Conservation (phyloP, 257 asterid species). For the Petunia secreta region DNA sequence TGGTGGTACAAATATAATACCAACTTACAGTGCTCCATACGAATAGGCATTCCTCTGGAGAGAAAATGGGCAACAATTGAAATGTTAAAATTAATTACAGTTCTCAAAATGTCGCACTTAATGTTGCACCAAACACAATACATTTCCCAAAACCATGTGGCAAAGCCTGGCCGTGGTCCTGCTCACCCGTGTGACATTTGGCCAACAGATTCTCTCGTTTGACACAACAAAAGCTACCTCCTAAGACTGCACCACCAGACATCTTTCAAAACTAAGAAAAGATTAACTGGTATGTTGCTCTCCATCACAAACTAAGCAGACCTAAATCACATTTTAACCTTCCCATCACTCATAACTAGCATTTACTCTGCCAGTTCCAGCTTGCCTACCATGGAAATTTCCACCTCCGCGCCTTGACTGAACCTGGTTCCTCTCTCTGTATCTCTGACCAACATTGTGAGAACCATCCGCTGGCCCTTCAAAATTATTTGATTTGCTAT, state of each 20-base stretch:
- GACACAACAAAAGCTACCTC: constrained; percentile 30
- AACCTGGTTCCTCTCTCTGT: constrained; percentile 66
- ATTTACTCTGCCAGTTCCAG: constrained; percentile 44
- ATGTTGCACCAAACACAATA: constrained; percentile 23
- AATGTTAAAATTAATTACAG: constrained; percentile 25
- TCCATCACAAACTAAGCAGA: constrained; percentile 31
- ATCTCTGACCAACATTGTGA: constrained; percentile 45
- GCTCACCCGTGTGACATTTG: constrained; percentile 47
- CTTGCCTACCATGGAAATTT: constrained; percentile 53
- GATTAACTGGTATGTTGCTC: constrained; percentile 31
- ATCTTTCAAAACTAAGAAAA: constrained; percentile 43
- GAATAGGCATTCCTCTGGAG: constrained; percentile 16
- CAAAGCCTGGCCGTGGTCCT: constrained; percentile 30
- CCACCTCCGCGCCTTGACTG: constrained; percentile 66
- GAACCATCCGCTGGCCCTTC: constrained; percentile 55
- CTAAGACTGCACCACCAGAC: constrained; percentile 43
- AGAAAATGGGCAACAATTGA: constrained; percentile 17
- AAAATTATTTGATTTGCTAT: constrained; percentile 44
- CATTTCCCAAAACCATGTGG: constrained; percentile 14
- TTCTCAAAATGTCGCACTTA: constrained; percentile 10
- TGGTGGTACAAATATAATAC: constrained; percentile 3
- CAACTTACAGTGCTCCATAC: constrained; percentile 16
- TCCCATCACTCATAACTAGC: constrained; percentile 51
- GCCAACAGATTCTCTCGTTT: constrained; percentile 33
- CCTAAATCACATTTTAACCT: constrained; percentile 36